Conservation (phyloP, 73 alveolate genomes). For the Tetrahymena elliotti region DNA sequence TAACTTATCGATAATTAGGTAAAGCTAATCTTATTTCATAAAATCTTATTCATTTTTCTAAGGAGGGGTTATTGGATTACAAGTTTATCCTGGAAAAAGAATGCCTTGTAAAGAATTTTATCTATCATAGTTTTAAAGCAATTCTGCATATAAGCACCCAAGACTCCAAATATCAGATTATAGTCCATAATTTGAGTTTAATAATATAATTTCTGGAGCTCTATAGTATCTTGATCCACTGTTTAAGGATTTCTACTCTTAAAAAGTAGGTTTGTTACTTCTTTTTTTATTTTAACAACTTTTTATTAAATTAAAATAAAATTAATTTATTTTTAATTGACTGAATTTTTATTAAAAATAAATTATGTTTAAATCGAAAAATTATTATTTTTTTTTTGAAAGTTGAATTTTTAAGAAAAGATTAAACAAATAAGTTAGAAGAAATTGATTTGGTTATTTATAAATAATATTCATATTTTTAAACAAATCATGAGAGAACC, state of each 20-base stretch:
- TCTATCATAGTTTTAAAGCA: not conserved
- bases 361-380: too few relatives aligned
- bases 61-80: not conserved
- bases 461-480: too few relatives aligned
- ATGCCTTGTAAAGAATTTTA: not conserved
- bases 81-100: not conserved
- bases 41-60: not conserved
- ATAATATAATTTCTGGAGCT: not conserved
- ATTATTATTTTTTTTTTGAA: too few relatives aligned
- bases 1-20: not conserved
- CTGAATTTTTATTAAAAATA: too few relatives aligned
- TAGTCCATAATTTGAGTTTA: not conserved
- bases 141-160: not conserved
- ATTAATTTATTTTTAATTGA: too few relatives aligned
- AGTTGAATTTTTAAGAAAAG: too few relatives aligned
- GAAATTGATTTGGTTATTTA: too few relatives aligned
- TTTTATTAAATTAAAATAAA: too few relatives aligned
- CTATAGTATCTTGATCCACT: not conserved
- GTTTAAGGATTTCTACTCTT: not conserved
- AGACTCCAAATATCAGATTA: not conserved
- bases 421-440: too few relatives aligned
- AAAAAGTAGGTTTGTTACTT: not conserved
- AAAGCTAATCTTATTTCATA: not conserved
- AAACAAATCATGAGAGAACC: too few relatives aligned
- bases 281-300: not conserved